These are phyloP conservation scores for Plasmodium reichenowi DNA, from an alignment of 169 alveolate species.

Conservation along the genomic window DNA sequence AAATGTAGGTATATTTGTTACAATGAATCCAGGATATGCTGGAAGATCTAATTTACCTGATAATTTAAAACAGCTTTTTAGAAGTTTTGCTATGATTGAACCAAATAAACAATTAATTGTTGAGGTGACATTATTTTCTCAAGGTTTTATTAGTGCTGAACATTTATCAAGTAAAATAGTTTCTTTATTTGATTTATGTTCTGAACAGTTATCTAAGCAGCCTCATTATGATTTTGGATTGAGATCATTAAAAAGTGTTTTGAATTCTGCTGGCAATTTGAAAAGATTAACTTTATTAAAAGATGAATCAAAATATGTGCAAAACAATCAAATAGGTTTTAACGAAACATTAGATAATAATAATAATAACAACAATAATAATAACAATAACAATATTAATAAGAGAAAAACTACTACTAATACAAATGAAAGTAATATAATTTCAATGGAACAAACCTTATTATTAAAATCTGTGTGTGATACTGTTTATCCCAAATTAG, in stretches of 20 bases:
- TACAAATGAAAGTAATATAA: conserved; percentile 38
- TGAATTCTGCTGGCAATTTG: conserved; percentile 95
- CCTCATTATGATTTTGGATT: conserved; percentile 99
- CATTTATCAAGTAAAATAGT: conserved; percentile 95
- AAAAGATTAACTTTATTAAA: conserved; percentile 90
- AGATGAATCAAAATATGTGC: conserved; percentile 84
- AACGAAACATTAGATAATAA: too few relatives aligned
- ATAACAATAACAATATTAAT: conserved; percentile 5
- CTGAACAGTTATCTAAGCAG: conserved; percentile 93
- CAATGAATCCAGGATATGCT: conserved; percentile 99
- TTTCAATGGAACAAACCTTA: conserved; percentile 92
- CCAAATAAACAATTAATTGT: conserved; percentile 93
- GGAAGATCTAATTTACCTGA: conserved; percentile 98
- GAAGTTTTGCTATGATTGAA: conserved; percentile 94
- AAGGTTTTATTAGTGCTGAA: conserved; percentile 96
- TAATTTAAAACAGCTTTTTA: conserved; percentile 94
- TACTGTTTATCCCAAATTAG: conserved; percentile 97
- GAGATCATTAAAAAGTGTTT: conserved; percentile 96
- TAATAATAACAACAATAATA: conserved; percentile 52
- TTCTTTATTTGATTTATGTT: conserved; percentile 95
- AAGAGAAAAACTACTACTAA: background rate
- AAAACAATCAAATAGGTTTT: conserved; percentile 43
- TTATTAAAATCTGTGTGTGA: conserved; percentile 95
- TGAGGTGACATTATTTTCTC: conserved; percentile 95
- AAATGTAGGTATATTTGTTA: conserved; percentile 97